Conservation (phyloP, 1,139 yeast genomes). For the Yamadazyma friedrichii region DNA sequence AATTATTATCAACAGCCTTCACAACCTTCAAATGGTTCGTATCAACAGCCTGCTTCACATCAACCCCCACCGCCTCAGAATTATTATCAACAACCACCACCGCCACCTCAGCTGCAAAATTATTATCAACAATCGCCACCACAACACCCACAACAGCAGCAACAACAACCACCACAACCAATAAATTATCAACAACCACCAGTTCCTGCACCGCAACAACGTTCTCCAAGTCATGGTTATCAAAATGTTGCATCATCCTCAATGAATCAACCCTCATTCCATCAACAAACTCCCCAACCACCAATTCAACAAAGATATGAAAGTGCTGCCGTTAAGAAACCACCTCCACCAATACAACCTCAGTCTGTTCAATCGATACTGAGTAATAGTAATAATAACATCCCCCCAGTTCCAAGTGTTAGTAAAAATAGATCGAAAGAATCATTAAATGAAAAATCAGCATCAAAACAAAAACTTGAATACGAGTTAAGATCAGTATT, state of each 20-base stretch:
- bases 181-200: slow-evolving; percentile 16
- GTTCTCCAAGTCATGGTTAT: slow-evolving; percentile 12
- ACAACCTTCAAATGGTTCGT: no score
- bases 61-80: slow-evolving; percentile 7
- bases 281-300: slow-evolving; percentile 11
- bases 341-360: slow-evolving; percentile 15
- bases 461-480: slow-evolving; percentile 42
- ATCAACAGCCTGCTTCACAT: slow-evolving; percentile 5
- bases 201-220: slow-evolving; percentile 17
- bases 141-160: slow-evolving; percentile 16
- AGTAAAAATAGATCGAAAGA: slow-evolving; percentile 15
- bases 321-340: slow-evolving; percentile 15
- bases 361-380: slow-evolving; percentile 1
- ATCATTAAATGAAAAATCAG: slow-evolving; percentile 15
- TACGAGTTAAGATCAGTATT: slow-evolving; percentile 53
- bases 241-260: slow-evolving; percentile 14
- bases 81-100: slow-evolving; percentile 10
- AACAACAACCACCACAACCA: slow-evolving; percentile 14
- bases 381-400: background rate
- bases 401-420: slow-evolving; percentile 2
- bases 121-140: slow-evolving; percentile 16
- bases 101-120: slow-evolving; percentile 11
- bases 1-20: slow-evolving; percentile 5
- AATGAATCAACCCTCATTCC: slow-evolving; percentile 13
- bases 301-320: slow-evolving; percentile 15